Base-by-base conservation (phyloP, 495 filamentous ascomycete species). In the Tuber melanosporum region DNA sequence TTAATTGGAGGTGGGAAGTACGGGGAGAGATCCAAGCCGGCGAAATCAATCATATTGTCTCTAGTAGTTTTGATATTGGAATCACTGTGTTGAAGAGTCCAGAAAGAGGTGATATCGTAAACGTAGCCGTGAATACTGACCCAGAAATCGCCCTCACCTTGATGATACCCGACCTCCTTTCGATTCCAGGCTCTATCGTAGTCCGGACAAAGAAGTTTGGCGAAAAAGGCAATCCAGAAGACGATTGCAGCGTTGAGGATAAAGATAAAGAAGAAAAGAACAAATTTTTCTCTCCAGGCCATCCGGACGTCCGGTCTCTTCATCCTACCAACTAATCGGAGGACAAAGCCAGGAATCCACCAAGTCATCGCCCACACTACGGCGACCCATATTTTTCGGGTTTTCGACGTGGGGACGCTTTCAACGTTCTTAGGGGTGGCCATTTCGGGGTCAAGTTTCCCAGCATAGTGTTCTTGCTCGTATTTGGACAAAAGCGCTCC, bases 251-350 rank as follows among this genome's bases (percentile, higher is more conserved):
- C 95, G 84, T 99, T 99, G 79, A 97, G 85, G 45, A 98, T 79
- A 39, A 93, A 83, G 77, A 99, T 98, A 75, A 97, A 76, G 46
- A 91, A 85, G 42, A 93, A 88, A 15, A 99, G 87, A 8, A 97
- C 90, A 57, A 99, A 52, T 85, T 99, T 99, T 81, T 99, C 95
- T 83, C 95, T 87, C 95, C 95, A 99, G 8, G 95, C 95, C 89
- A 98, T 92, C 1, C 95, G 92, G 66, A 99, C 92, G 85, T 99
- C 95, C 2, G 95, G 95, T 66, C 95, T 90, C 85, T 97, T 97
- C 95, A 98, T 99, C 32, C 95, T 91, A 26, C 95, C 95, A 77
- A 98, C 80, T 73, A 88, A 91, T n/a, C 87, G 87, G 3, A 99
- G 88, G 0, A 91, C 73, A 72, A 94, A 94, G 3, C 94, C 97